phyloP scores from a whole-genome alignment of 805 yeast species.

The Starmerella etchellsii region DNA sequence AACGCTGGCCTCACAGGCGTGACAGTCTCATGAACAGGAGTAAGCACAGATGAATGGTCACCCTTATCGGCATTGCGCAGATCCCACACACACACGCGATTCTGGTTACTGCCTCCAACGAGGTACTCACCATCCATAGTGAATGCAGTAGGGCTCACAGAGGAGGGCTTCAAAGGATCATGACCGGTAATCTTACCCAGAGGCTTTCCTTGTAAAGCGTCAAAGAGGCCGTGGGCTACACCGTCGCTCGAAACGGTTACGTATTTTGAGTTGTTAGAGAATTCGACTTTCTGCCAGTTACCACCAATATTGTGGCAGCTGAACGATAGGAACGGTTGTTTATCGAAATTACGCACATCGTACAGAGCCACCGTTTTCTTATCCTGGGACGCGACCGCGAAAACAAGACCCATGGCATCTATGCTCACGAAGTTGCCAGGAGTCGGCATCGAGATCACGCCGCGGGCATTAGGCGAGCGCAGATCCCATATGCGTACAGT shows the following conservation, averaged over 20 bases:
- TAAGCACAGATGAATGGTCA: slow-evolving; percentile 12
- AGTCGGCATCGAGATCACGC: slow-evolving; percentile 42
- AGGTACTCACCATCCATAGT: slow-evolving; percentile 57
- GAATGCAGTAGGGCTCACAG: slow-evolving; percentile 38
- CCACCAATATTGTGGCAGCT: slow-evolving; percentile 28
- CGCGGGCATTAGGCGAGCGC: slow-evolving; percentile 51
- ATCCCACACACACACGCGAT: slow-evolving; percentile 44
- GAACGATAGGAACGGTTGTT: slow-evolving; percentile 41
- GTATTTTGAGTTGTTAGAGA: slow-evolving; percentile 62
- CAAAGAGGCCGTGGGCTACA: slow-evolving; percentile 48
- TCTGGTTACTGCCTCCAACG: slow-evolving; percentile 47
- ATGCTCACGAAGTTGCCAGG: slow-evolving; percentile 46
- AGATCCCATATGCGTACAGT: slow-evolving; percentile 84
- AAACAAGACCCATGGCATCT: slow-evolving; percentile 75
- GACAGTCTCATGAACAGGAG: slow-evolving; percentile 21
- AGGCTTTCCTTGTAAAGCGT: slow-evolving; percentile 53
- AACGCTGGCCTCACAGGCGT: slow-evolving; percentile 16
- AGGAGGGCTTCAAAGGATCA: slow-evolving; percentile 30
- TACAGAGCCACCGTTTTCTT: slow-evolving; percentile 42
- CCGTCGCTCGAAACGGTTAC: slow-evolving; percentile 45
- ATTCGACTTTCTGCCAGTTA: slow-evolving; percentile 55
- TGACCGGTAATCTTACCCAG: slow-evolving; percentile 39
- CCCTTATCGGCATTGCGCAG: slow-evolving; percentile 16
- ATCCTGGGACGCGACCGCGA: slow-evolving; percentile 48
- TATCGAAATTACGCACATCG: slow-evolving; percentile 45